Percentiles rank a stretch among this genome's conserved stretches.
Conservation (phyloP, 2,329 filamentous ascomycete species). For the Aureobasidium sp. region DNA sequence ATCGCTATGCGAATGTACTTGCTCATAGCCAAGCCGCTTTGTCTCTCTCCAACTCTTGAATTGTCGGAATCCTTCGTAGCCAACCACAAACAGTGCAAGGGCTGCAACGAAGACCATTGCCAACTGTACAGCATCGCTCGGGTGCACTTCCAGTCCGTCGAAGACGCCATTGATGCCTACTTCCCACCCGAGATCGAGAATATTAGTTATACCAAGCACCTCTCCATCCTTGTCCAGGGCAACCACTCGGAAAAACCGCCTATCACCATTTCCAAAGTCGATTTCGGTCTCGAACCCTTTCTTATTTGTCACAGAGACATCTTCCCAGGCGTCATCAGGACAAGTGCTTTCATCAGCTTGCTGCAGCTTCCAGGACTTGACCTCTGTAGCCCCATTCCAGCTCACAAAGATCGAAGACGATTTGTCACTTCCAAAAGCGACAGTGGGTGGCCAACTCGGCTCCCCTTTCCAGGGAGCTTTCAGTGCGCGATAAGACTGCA, state of each 20-base stretch:
- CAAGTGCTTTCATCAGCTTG: slow-evolving; percentile 1
- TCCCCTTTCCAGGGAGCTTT: slow-evolving; percentile 27
- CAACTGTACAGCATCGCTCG: not conserved
- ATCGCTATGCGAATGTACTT: not conserved
- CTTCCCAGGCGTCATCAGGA: slow-evolving; percentile 18
- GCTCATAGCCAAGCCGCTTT: not conserved
- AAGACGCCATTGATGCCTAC: not conserved
- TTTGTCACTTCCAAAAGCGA: slow-evolving; percentile 18
- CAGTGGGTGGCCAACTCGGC: slow-evolving; percentile 22
- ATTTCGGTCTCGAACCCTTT: slow-evolving; percentile 23
- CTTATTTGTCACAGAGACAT: slow-evolving; percentile 15
- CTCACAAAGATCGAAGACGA: slow-evolving; percentile 40
- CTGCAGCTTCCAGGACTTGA: slow-evolving; percentile 38
- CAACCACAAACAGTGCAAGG: not conserved
- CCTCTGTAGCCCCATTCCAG: slow-evolving; percentile 46
- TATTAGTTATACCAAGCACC: slow-evolving; percentile 11
- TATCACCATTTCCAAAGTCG: not conserved
- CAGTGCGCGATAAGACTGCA: slow-evolving; percentile 33
- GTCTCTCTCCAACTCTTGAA: not conserved
- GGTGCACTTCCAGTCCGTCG: not conserved
- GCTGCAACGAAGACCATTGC: not conserved
- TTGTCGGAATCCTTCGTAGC: not conserved
- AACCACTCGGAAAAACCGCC: slow-evolving; percentile 19
- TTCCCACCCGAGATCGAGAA: not conserved
- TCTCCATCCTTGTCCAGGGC: slow-evolving; percentile 21